Conservation (phyloP, 768 basidiomycete species). For the Boletus patriciae region DNA sequence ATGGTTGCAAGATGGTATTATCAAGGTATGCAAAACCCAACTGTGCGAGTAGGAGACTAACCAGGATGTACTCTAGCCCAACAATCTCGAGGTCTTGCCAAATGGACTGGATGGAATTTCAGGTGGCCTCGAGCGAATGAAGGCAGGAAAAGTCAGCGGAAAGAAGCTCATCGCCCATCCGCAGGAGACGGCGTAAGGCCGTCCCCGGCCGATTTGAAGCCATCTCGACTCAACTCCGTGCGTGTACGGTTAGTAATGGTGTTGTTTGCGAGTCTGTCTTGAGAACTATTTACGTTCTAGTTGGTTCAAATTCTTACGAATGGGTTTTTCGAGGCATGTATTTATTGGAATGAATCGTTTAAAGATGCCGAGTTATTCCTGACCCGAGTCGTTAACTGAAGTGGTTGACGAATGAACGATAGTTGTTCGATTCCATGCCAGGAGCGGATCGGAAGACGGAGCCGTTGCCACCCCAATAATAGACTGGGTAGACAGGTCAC, state of each 20-base stretch:
- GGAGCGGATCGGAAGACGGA: neutral
- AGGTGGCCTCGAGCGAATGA: constrained; percentile 38
- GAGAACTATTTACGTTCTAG: neutral
- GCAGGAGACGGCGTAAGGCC: constrained; percentile 33
- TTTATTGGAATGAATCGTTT: constrained; percentile 1
- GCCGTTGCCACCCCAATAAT: neutral
- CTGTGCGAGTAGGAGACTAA: neutral
- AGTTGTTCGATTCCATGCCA: neutral
- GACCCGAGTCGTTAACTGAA: neutral
- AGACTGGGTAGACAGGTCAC: neutral
- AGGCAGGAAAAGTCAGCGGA: constrained; percentile 41
- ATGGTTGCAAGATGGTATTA: constrained; percentile 28
- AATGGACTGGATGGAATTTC: constrained; percentile 41
- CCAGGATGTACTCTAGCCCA: constrained; percentile 33
- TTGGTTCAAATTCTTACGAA: neutral
- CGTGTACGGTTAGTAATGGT: constrained; percentile 21
- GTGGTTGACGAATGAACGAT: neutral
- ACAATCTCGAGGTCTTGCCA: constrained; percentile 42
- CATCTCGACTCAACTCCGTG: neutral
- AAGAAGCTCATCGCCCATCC: constrained; percentile 45
- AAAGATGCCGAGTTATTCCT: neutral
- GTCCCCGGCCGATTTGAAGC: neutral
- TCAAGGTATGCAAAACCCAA: constrained; percentile 20
- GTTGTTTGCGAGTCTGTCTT: neutral
- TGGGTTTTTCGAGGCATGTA: constrained; percentile 3